Percentiles rank a stretch among this genome's conserved stretches.
Conservation (phyloP, 129 eudicot species). For the Centrapalus pauciflorus region DNA sequence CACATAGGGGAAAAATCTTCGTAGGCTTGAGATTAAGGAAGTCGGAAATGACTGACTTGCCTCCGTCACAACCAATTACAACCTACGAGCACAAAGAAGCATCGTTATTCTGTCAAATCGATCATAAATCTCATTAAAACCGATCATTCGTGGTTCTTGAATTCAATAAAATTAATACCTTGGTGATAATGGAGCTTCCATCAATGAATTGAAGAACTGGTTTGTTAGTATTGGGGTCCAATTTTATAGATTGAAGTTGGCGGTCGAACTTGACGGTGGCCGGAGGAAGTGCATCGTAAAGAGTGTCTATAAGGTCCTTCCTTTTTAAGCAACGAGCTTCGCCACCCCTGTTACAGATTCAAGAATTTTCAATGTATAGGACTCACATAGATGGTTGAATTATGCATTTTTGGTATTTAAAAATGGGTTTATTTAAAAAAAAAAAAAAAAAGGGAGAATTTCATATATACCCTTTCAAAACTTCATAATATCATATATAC, state of each 20-base stretch:
- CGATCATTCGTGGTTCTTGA: neutral
- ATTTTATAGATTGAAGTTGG: constrained; percentile 38
- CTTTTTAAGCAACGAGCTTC: constrained; percentile 57
- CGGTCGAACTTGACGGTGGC: constrained; percentile 44
- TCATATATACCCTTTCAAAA: too few species aligned
- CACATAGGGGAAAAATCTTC: constrained; percentile 21
- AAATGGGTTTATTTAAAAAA: too few species aligned
- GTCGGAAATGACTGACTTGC: constrained; percentile 41
- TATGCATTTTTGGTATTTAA: too few species aligned
- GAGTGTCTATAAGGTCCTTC: constrained; percentile 48
- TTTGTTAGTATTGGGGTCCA: constrained; percentile 28
- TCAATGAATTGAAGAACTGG: constrained; percentile 39
- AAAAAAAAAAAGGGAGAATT: too few species aligned
- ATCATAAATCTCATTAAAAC: neutral
- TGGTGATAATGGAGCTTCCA: constrained; percentile 43
- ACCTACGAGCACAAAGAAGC: constrained; percentile 26
- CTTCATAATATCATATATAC: too few species aligned
- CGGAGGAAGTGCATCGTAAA: constrained; percentile 56
- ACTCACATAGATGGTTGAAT: too few species aligned
- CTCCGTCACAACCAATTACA: constrained; percentile 66
- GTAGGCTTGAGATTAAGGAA: constrained; percentile 46
- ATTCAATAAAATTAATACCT: constrained; percentile 35
- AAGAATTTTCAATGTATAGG: too few species aligned
- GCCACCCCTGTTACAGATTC: too few species aligned
- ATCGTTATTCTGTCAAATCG: neutral